Evolutionary conservation across 192 early-diverging fungal genomes (phyloP), one percentile per base, ranked within the genome.

Genomic region (Rhizoclosmatium globosum): DNA sequence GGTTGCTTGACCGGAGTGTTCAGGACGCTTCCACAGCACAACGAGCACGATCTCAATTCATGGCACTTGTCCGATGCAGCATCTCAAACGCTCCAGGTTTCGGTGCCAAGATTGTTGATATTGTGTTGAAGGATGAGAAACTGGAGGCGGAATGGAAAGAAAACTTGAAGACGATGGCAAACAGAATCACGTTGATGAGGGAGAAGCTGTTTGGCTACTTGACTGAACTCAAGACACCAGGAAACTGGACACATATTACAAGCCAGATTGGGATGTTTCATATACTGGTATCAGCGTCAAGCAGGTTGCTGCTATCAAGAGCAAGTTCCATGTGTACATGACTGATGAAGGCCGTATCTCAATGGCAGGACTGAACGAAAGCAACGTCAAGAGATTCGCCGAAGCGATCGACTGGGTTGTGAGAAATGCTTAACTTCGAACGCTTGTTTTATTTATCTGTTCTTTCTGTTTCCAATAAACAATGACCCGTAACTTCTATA

Each of bases 261-360:
- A 90, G 92, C 69, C 98, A 99, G 86, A 98, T 98, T 81, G 98
- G 98, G 76, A 99, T 99, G 98, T 15, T 21, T 53, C 93, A 92
- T 99, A 92, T 84, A 98, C 98, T 0, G 98, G 98, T 17, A 85
- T 98, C 62, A 90, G 78, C 47, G 70, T 87, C 89, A 82, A 56
- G 81, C 97, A 99, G 84, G 94, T 94, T 70, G 88, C 90, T 74
- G 89, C 88, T 2, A 85, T 99, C 71, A 89, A 89, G 64, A 87
- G 91, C 43, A 91, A 97, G 85, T 95, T 93, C 82, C 96, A 98
- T 79, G 86, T 98, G 74, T 99, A 98, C 81, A 76, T 99, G 87
- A 97, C 94, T 15, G 92, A 94, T 53, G 95, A 97, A 79, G 98
- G 98, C 47, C 93, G 98, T 61, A 97, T 99, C 76, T 86, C 85